Conservation (phyloP, 1,284 basidiomycete species). For the Boletus putidus region DNA sequence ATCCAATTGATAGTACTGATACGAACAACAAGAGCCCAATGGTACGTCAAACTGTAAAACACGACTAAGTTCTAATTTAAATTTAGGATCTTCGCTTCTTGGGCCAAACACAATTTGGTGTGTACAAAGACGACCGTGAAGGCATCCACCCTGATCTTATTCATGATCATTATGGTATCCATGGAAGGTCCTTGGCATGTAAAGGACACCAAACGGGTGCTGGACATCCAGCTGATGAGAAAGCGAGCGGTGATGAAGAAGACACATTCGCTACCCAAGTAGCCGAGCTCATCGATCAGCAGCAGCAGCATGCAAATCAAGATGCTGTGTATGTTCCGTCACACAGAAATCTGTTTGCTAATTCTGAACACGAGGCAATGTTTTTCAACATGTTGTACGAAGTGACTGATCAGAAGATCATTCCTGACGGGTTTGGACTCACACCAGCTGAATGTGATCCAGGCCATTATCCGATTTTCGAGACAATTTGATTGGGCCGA, state of each 20-base stretch:
- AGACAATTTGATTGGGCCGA: background rate
- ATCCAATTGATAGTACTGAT: background rate
- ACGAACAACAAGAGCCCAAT: conserved; percentile 1
- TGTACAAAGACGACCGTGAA: background rate
- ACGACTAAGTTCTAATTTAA: background rate
- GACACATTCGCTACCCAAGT: background rate
- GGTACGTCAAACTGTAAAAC: too few species aligned
- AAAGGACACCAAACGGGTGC: background rate
- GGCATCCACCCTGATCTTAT: background rate
- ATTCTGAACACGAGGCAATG: background rate
- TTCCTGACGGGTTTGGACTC: background rate
- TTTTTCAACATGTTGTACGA: background rate
- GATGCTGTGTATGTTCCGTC: background rate
- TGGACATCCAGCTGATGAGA: background rate
- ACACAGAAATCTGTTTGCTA: background rate
- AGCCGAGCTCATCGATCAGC: too few species aligned
- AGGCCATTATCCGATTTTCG: background rate
- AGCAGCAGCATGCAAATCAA: background rate
- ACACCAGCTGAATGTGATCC: background rate
- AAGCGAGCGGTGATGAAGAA: background rate
- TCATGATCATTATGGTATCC: background rate
- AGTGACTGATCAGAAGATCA: background rate
- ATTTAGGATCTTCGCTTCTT: conserved; percentile 1
- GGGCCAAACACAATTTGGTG: background rate
- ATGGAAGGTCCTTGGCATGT: background rate